Evolutionary conservation across 768 basidiomycete species (phyloP).

Genomic region (Tricholoma bakamatsutake): DNA sequence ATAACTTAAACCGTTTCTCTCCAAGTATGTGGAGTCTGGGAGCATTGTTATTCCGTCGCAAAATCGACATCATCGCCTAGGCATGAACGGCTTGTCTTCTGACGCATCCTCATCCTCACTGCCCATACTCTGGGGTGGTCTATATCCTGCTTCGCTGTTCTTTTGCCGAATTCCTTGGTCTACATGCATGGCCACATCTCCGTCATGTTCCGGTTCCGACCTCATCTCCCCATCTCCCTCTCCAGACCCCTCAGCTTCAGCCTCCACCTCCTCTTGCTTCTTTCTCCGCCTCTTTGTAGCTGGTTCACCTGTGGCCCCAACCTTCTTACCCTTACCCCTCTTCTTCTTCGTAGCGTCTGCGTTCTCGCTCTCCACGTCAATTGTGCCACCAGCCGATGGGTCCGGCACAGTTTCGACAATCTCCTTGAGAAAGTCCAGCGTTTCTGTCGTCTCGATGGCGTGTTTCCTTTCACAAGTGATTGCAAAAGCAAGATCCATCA

Average conservation of each 20-base stretch:
- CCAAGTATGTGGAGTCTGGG: neutral
- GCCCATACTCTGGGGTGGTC: conserved; percentile 29
- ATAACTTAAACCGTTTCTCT: conserved; percentile 2
- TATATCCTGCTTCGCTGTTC: conserved; percentile 24
- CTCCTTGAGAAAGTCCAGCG: conserved; percentile 92
- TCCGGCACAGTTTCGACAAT: conserved; percentile 84
- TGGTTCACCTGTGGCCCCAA: conserved; percentile 30
- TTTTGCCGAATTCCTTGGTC: conserved; percentile 13
- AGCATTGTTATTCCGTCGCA: neutral
- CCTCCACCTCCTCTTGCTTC: conserved; percentile 36
- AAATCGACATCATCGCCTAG: conserved; percentile 21
- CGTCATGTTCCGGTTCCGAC: conserved; percentile 19
- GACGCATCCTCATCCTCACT: conserved; percentile 37
- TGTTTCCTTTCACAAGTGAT: conserved; percentile 64
- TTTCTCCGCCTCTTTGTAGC: conserved; percentile 46
- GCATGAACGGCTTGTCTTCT: conserved; percentile 39
- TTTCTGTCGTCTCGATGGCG: conserved; percentile 80
- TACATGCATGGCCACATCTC: conserved; percentile 25
- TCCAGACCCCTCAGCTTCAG: conserved; percentile 23
- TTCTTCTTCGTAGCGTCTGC: conserved; percentile 53
- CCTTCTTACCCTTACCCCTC: conserved; percentile 48
- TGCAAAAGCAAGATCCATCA: neutral
- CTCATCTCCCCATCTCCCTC: conserved; percentile 21
- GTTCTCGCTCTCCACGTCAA: conserved; percentile 61
- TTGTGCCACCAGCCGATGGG: conserved; percentile 78